A percentile compares a stretch with the other conserved stretches of the same genome.
Evolutionary conservation across 352 stramenopile species (phyloP).

Genomic region (Phytophthora chlamydospora): DNA sequence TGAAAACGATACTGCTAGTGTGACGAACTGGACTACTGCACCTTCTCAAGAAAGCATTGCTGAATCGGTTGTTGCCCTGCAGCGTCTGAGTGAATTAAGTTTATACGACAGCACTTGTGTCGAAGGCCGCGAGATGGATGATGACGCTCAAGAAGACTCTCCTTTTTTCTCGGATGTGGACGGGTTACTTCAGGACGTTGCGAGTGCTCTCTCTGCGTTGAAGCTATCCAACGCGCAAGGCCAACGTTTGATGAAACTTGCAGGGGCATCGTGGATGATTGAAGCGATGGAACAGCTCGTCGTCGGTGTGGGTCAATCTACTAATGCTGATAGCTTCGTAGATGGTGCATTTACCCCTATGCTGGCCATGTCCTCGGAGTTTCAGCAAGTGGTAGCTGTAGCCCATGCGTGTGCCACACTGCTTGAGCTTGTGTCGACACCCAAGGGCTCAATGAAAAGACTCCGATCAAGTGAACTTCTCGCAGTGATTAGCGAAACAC

Average conservation of each 20-base stretch:
- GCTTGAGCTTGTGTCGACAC: conserved; percentile 49
- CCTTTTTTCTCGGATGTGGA: conserved; percentile 17
- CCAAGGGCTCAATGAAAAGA: conserved; percentile 64
- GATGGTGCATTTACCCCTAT: conserved; percentile 6
- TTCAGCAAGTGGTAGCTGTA: conserved; percentile 26
- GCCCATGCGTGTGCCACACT: conserved; percentile 35
- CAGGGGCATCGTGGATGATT: conserved; percentile 54
- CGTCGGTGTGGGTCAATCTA: not conserved
- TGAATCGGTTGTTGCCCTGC: conserved; percentile 28
- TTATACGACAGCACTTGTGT: not conserved
- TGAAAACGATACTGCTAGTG: conserved; percentile 3
- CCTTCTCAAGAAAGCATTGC: conserved; percentile 27
- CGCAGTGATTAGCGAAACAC: conserved; percentile 5
- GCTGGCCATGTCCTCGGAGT: conserved; percentile 18
- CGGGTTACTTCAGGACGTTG: conserved; percentile 26
- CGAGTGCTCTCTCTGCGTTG: conserved; percentile 36
- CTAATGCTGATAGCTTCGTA: not conserved
- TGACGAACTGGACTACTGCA: not conserved
- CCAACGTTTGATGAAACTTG: conserved; percentile 59
- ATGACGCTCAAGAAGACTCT: conserved; percentile 1
- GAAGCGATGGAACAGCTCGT: conserved; percentile 27
- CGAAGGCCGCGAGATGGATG: not conserved
- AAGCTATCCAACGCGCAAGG: conserved; percentile 70
- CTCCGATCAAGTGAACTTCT: conserved; percentile 37
- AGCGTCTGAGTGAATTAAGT: conserved; percentile 13